phyloP scores from a whole-genome alignment of 805 yeast genomes.

The Starmerella sp. region DNA sequence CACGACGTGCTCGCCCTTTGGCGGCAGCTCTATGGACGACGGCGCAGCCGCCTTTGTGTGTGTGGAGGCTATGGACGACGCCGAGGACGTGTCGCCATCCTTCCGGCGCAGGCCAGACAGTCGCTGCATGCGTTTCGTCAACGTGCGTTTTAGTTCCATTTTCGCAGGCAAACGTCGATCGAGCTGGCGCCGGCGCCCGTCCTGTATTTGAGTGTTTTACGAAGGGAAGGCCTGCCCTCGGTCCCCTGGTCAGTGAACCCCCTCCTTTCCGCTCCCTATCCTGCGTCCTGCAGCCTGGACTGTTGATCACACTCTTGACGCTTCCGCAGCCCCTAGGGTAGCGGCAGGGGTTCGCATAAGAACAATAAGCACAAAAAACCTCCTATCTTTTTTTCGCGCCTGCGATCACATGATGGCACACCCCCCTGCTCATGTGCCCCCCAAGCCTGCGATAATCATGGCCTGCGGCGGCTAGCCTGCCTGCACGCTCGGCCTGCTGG shows the following conservation, averaged over 20 bases:
- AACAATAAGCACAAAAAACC: neutral
- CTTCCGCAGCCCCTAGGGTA: neutral
- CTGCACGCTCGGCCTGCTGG: no score
- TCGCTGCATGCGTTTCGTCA: constrained; percentile 11
- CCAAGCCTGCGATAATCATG: no score
- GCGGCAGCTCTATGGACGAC: constrained; percentile 11
- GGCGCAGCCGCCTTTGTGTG: neutral
- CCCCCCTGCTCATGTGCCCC: no score
- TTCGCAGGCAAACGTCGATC: neutral
- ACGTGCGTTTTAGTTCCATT: constrained; percentile 16
- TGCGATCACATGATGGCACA: neutral
- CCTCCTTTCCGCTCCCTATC: neutral
- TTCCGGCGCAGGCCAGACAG: constrained; percentile 2
- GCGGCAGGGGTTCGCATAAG: neutral
- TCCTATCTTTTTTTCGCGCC: neutral
- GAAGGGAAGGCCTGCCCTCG: neutral
- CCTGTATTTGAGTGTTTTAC: neutral
- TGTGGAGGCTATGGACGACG: neutral
- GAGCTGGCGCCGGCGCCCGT: neutral
- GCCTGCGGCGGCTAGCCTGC: no score
- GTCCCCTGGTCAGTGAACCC: neutral
- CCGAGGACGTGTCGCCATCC: neutral
- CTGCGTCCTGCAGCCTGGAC: constrained; percentile 1
- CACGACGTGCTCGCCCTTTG: neutral
- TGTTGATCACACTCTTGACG: neutral